phyloP scores from a whole-genome alignment of 352 stramenopile species.

The Halophytophthora polymorphica region DNA sequence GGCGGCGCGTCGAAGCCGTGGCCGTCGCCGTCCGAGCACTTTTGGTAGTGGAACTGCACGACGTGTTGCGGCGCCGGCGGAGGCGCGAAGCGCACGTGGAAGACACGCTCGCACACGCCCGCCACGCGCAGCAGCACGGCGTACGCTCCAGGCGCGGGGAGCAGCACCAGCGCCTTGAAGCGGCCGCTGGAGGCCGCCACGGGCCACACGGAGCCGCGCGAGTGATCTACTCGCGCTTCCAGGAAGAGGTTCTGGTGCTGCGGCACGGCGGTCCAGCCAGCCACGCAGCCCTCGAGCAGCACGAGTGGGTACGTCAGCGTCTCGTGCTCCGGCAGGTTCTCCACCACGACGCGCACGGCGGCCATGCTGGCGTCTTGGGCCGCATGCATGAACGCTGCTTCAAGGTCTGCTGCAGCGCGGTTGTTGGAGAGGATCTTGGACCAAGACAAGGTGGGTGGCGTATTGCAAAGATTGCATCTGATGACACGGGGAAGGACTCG shows the following conservation, averaged over 20 bases:
- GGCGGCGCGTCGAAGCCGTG: conserved; percentile 58
- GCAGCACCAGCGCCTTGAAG: conserved; percentile 65
- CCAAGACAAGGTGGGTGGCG: too few species aligned
- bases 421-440: too few species aligned
- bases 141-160: conserved; percentile 44
- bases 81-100: conserved; percentile 36
- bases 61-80: conserved; percentile 25
- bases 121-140: conserved; percentile 24
- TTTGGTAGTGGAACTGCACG: conserved; percentile 74
- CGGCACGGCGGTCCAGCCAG: conserved; percentile 1
- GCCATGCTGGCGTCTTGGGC: too few species aligned
- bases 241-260: conserved; percentile 19
- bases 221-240: conserved; percentile 34
- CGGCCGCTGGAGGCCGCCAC: conserved; percentile 30
- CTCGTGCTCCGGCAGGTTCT: conserved; percentile 83
- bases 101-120: conserved; percentile 13
- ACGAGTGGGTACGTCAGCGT: conserved; percentile 55
- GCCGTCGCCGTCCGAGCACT: conserved; percentile 31
- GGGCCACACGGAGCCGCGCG: conserved; percentile 39
- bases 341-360: conserved; percentile 45
- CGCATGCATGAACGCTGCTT: too few species aligned
- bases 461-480: too few species aligned
- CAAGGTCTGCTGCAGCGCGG: too few species aligned
- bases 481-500: too few species aligned
- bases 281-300: conserved; percentile 45